These are phyloP conservation scores for Fusarium sp. DNA, from an alignment of 2,329 filamentous ascomycete species.

Conservation along the genomic window DNA sequence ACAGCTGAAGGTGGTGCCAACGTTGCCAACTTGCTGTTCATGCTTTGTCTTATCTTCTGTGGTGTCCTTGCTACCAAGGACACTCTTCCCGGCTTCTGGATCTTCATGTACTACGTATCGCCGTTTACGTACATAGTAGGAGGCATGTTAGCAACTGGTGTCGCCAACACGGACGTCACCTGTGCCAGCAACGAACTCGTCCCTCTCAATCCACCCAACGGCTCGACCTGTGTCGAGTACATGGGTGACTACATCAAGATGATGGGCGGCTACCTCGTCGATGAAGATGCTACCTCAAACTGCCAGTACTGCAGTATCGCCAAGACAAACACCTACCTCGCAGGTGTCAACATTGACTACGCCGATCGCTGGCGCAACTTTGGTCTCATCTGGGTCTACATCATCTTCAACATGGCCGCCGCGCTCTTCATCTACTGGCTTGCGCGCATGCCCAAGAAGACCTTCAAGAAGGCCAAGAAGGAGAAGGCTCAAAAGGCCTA, in stretches of 20 bases:
- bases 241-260: conserved; percentile 61
- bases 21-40: conserved; percentile 74
- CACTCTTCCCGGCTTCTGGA: conserved; percentile 66
- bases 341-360: conserved; percentile 64
- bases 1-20: conserved; percentile 74
- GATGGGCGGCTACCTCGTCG: conserved; percentile 65
- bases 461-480: conserved; percentile 50
- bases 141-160: conserved; percentile 76
- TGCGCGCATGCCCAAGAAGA: conserved; percentile 60
- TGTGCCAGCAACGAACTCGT: conserved; percentile 80
- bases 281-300: conserved; percentile 58
- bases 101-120: conserved; percentile 72
- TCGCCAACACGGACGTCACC: conserved; percentile 73
- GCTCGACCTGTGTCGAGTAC: conserved; percentile 71
- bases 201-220: conserved; percentile 68
- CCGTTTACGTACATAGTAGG: conserved; percentile 86
- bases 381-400: conserved; percentile 70
- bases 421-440: conserved; percentile 70
- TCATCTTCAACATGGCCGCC: conserved; percentile 67
- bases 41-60: conserved; percentile 62
- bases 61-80: conserved; percentile 53
- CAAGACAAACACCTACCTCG: conserved; percentile 65
- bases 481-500: conserved; percentile 26
- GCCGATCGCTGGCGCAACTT: conserved; percentile 75
- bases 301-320: conserved; percentile 70